Conservation (phyloP, 2,329 filamentous ascomycete genomes). For the Acarospora socialis region DNA sequence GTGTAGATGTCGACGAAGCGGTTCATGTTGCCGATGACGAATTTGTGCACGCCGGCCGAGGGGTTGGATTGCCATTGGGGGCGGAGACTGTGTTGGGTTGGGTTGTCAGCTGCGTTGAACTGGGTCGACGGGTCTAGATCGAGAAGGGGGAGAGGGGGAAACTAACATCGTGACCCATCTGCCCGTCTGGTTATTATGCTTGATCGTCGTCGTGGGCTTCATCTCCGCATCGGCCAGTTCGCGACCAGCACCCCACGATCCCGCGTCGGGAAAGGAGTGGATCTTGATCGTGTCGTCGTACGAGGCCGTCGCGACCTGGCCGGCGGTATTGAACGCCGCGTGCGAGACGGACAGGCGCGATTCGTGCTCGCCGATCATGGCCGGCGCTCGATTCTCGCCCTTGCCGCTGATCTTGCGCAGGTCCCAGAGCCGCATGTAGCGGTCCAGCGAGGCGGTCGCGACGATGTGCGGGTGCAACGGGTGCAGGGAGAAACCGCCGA, state of each 20-base stretch:
- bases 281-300: constrained; percentile 96
- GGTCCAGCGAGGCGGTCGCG: constrained; percentile 79
- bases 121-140: neutral
- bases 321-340: constrained; percentile 73
- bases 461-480: constrained; percentile 68
- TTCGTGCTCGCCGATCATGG: constrained; percentile 64
- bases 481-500: constrained; percentile 80
- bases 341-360: constrained; percentile 80
- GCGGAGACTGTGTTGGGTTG: constrained; percentile 40
- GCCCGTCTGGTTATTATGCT: constrained; percentile 92
- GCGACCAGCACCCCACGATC: constrained; percentile 44
- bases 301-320: constrained; percentile 77
- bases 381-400: constrained; percentile 45
- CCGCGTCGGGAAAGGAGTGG: constrained; percentile 56
- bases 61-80: constrained; percentile 83
- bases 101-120: constrained; percentile 7
- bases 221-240: constrained; percentile 48
- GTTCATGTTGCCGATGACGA: constrained; percentile 95
- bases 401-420: constrained; percentile 60
- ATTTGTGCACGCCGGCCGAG: constrained; percentile 64
- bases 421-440: constrained; percentile 87
- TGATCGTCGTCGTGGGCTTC: constrained; percentile 52
- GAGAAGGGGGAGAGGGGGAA: constrained; percentile 15
- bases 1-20: constrained; percentile 88
- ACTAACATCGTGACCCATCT: constrained; percentile 74